Evolutionary conservation across 257 asterid species (phyloP), one percentile per base, ranked within the genome.

Genomic region (Oldenlandia corymbosa): DNA sequence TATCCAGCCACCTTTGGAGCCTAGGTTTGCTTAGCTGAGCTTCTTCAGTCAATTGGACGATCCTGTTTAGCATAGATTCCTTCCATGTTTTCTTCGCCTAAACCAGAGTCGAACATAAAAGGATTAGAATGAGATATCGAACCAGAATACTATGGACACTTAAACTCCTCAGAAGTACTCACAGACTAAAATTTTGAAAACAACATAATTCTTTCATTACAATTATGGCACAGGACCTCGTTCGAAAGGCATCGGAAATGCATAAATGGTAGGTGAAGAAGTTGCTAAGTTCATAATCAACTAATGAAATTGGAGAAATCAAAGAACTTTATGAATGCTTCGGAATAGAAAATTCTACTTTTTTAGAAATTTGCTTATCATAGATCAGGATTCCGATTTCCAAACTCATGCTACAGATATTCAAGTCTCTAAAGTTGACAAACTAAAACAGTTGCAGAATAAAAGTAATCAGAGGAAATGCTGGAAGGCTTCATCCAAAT

Each of bases 1-100:
- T 90, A 70, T 93, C 97, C 60, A 93, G 88, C 99, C 99, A 93
- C 76, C 99, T 81, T 69, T 93, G 95, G 69, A 93, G 97, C 80
- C 73, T 87, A 46, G 99, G 99, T 76, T 93, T 93, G 82, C 96
- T 93, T 76, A 76, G 81, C 67, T 93, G 99, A 64, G 99, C 99
- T 75, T 90, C 96, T 86, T 90, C 96, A 66, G 99, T 90, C 83
- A 93, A 73, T 68, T 87, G 94, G 74, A 93, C 94, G 45, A 93
- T 93, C 79, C 86, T 85, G 82, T 74, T 93, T 58, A 93, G 83
- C 82, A 85, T 87, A 1, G 99, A 93, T 56, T 93, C 99, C 70
- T 90, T 93, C 97, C 97, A 93, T 64, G 95, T 73, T 78, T 87
- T 93, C 73, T 84, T 93, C 47, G 87, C 97, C 99, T 92, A 79